Percentiles rank a stretch among this genome's conserved stretches.
Evolutionary conservation across 2,329 filamentous ascomycete genomes (phyloP).

Genomic region (Calonectria leucothoes): DNA sequence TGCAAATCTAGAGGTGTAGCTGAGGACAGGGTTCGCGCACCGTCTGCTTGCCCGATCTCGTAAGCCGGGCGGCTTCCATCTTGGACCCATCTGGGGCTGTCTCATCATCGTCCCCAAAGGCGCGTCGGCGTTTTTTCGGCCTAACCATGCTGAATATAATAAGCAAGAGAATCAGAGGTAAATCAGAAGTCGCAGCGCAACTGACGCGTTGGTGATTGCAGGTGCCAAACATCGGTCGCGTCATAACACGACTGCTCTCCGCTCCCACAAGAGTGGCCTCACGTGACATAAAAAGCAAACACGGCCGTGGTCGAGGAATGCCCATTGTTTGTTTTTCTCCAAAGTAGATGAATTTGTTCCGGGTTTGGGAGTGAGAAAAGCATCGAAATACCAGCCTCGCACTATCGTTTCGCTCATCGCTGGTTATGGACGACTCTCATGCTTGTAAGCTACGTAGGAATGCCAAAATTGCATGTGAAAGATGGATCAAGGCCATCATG

Average conservation of each 20-base stretch:
- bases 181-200: too few relatives aligned
- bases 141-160: background rate
- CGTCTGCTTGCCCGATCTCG: background rate
- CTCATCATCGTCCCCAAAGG: background rate
- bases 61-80: background rate
- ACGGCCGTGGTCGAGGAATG: background rate
- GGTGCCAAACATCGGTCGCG: too few relatives aligned
- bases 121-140: background rate
- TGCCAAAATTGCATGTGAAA: too few relatives aligned
- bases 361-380: too few relatives aligned
- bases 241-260: background rate
- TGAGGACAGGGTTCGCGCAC: background rate
- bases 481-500: too few relatives aligned
- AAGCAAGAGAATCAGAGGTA: background rate
- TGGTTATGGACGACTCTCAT: too few relatives aligned
- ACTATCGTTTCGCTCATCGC: too few relatives aligned
- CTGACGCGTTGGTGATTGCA: too few relatives aligned
- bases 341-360: background rate
- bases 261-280: background rate
- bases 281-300: background rate
- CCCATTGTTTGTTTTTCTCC: background rate
- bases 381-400: too few relatives aligned
- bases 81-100: background rate
- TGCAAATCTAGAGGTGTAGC: background rate
- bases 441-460: too few relatives aligned